Percentiles rank a stretch among this genome's conserved stretches.
phyloP scores from a whole-genome alignment of 1,284 basidiomycete species.

The Ustilago tritici region DNA sequence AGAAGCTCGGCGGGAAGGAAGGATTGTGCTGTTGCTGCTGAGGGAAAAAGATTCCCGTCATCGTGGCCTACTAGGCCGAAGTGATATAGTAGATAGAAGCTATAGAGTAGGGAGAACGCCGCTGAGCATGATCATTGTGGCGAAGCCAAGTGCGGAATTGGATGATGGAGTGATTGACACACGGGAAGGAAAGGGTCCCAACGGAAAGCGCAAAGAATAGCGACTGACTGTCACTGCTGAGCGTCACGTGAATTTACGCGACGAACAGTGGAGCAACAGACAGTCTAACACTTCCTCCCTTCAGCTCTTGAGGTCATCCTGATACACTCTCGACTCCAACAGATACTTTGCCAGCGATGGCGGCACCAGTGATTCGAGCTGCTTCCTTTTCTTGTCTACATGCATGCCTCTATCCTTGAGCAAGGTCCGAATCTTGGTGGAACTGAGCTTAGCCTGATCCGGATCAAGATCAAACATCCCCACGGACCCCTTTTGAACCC shows the following conservation, averaged over 20 bases:
- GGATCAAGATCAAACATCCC: conserved; percentile 49
- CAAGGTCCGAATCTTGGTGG: conserved; percentile 44
- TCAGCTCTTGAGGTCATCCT: conserved; percentile 1
- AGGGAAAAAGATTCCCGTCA: conserved; percentile 19
- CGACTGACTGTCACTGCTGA: background rate
- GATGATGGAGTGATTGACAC: conserved; percentile 7
- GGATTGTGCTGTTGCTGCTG: conserved; percentile 9
- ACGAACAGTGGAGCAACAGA: conserved; percentile 4
- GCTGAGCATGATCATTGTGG: conserved; percentile 2
- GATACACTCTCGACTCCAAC: conserved; percentile 37
- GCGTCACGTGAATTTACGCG: conserved; percentile 22
- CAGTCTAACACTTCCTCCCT: conserved; percentile 10
- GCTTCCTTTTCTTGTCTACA: conserved; percentile 10
- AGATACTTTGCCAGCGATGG: conserved; percentile 50
- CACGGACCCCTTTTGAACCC: conserved; percentile 42
- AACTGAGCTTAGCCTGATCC: conserved; percentile 44
- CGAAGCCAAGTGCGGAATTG: background rate
- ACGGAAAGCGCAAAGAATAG: background rate
- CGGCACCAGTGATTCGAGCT: conserved; percentile 41
- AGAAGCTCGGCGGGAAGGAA: background rate
- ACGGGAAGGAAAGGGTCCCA: conserved; percentile 11
- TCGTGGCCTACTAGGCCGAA: background rate
- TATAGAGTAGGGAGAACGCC: no score
- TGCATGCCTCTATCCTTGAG: conserved; percentile 20
- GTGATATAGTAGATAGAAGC: no score